Percentiles rank a stretch among this genome's conserved stretches.
These are phyloP conservation scores for Trichomonascaceae sp. DNA, from an alignment of 1,139 yeast species.

Conservation along the genomic window DNA sequence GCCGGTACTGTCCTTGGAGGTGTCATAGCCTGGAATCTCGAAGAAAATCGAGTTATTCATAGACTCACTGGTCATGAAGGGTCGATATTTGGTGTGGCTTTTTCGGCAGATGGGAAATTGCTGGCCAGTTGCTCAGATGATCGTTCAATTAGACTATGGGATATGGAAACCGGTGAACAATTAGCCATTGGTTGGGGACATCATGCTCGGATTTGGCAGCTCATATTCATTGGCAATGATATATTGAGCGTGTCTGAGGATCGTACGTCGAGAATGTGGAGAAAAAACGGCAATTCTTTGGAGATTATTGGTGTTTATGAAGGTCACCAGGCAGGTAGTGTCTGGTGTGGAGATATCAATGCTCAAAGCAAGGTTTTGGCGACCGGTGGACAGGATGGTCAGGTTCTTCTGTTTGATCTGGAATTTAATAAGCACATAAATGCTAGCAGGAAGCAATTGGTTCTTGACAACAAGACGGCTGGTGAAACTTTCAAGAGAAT, in stretches of 20 bases:
- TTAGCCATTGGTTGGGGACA: constrained; percentile 94
- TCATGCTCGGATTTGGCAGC: constrained; percentile 85
- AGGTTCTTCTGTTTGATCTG: constrained; percentile 58
- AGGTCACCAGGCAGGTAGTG: constrained; percentile 78
- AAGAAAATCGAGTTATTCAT: constrained; percentile 42
- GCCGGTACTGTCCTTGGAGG: constrained; percentile 96
- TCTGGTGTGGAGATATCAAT: constrained; percentile 75
- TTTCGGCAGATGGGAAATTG: constrained; percentile 50
- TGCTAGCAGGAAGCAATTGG: constrained; percentile 32
- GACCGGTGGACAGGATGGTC: constrained; percentile 84
- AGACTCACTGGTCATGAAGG: constrained; percentile 77
- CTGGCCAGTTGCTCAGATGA: constrained; percentile 89
- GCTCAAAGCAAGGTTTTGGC: constrained; percentile 44
- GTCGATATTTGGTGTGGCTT: constrained; percentile 74
- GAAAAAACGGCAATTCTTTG: constrained; percentile 32
- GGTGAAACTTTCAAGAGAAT: constrained; percentile 62
- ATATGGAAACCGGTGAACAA: constrained; percentile 46
- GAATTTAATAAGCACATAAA: constrained; percentile 25
- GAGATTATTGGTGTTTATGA: constrained; percentile 45
- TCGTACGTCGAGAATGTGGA: constrained; percentile 81
- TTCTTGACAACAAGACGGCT: constrained; percentile 25
- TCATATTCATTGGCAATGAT: constrained; percentile 46
- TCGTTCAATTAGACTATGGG: constrained; percentile 76
- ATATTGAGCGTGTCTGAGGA: constrained; percentile 80
- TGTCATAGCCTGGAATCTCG: constrained; percentile 59